Base-by-base conservation (phyloP, 2,329 filamentous ascomycete species). In the Bipolaris bicolor region DNA sequence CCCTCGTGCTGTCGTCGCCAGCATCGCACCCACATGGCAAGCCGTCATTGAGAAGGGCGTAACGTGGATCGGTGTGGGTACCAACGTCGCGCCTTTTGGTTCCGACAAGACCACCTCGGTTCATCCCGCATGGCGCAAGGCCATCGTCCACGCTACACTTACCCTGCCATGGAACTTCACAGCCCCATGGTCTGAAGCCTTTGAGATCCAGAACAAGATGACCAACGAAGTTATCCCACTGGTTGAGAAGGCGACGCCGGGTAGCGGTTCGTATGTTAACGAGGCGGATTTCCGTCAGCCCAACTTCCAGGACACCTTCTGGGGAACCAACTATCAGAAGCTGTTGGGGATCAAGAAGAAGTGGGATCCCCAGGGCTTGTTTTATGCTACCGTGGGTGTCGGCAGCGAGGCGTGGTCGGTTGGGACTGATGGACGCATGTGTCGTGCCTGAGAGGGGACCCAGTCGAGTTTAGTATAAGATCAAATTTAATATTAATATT, bases 321-420 rank as follows among this genome's bases (percentile, higher is more conserved):
- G 61, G 55, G 69, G 69, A 1, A 16, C 22, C 18, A 63, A 73
- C 39, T 74, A 75, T 49, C 40, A 57, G 2, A 62, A 55, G 26
- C 37, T 76, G 39, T 41, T 71, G 31, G 44, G 49, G 3, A 53
- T 74, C 9, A 73, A 74, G 62, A 62, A 62, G 47, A 70, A 71
- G 40, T 69, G 65, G 61, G 73, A 75, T 63, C 68, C 70, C 3
- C 61, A 59, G 10, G 50, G 50, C 34, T 29, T 75, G 15, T 75
- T 75, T 50, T 74, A 70, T 43, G 69, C 61, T 2, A 65, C 62
- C 1, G 66, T 66, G 7, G 66, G 60, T 5, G 70, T 74, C 3
- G 69, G 69, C 6, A 71, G 68, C 46, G 69, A 73, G 52, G 60
- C 55, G 5, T 74, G 70, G 66, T 56, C 36, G 16, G 48, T 56